Evolutionary conservation across 306 rosid species (phyloP).

Genomic region (Gillenia trifoliata): DNA sequence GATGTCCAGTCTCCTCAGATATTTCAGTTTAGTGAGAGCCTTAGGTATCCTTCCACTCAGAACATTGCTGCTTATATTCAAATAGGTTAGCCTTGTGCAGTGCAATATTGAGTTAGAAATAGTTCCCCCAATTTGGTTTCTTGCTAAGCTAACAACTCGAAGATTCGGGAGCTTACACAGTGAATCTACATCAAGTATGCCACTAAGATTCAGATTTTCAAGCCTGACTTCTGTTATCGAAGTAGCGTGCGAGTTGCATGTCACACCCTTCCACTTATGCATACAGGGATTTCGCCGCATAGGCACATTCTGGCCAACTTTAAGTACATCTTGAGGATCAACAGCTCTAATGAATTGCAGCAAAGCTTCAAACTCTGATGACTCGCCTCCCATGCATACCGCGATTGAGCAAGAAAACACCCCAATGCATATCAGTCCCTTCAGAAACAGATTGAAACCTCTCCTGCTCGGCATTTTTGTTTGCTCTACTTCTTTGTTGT

Average conservation of each 20-base stretch:
- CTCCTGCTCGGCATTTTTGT: conserved; percentile 22
- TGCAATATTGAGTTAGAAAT: conserved; percentile 32
- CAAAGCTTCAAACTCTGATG: conserved; percentile 26
- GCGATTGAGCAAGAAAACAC: conserved; percentile 7
- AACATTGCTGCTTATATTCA: conserved; percentile 47
- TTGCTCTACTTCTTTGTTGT: conserved; percentile 4
- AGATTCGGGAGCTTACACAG: conserved; percentile 36
- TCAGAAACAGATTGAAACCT: conserved; percentile 18
- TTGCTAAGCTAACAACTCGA: conserved; percentile 34
- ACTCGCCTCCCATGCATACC: conserved; percentile 8
- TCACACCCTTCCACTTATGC: conserved; percentile 28
- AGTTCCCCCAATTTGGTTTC: conserved; percentile 28
- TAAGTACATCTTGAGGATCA: conserved; percentile 26
- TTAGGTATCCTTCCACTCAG: conserved; percentile 54
- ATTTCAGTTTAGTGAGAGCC: conserved; percentile 38
- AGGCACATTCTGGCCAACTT: conserved; percentile 3
- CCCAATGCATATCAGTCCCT: conserved; percentile 13
- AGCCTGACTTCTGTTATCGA: conserved; percentile 34
- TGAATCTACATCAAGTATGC: conserved; percentile 33
- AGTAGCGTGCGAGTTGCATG: conserved; percentile 15
- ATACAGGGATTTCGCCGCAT: conserved; percentile 4
- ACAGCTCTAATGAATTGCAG: conserved; percentile 27
- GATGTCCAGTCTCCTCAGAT: conserved; percentile 47
- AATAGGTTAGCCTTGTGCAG: conserved; percentile 44
- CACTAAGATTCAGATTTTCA: conserved; percentile 29